These are phyloP conservation scores for Tetracladium maxilliforme DNA, from an alignment of 2,329 filamentous ascomycete species.

Conservation along the genomic window DNA sequence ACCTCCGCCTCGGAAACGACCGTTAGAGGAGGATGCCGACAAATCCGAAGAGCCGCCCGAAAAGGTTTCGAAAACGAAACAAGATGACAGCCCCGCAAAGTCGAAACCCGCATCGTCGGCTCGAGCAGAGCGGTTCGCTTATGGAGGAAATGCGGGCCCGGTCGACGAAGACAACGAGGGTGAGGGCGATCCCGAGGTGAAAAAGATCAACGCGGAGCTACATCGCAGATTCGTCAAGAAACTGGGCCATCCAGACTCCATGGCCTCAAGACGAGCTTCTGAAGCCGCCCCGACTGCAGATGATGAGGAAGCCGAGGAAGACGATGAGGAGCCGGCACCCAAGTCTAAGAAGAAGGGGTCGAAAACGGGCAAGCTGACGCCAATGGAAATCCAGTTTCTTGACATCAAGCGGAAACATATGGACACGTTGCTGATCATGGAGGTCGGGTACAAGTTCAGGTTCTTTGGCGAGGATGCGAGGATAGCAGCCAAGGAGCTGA, in stretches of 20 bases:
- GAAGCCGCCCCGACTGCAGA: constrained; percentile 31
- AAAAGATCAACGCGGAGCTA: constrained; percentile 50
- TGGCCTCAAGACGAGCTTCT: constrained; percentile 46
- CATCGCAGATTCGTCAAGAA: constrained; percentile 83
- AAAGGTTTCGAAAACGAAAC: constrained; percentile 12
- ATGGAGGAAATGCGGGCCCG: constrained; percentile 25
- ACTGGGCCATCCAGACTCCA: constrained; percentile 71
- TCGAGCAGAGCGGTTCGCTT: too few species aligned
- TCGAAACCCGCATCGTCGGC: constrained; percentile 40
- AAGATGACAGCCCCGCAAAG: constrained; percentile 22
- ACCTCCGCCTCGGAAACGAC: too few species aligned
- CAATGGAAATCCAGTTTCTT: constrained; percentile 84
- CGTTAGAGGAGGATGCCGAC: too few species aligned
- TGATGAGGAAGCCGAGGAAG: constrained; percentile 36
- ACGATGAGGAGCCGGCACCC: constrained; percentile 30
- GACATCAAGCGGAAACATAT: constrained; percentile 86
- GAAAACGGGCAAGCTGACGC: constrained; percentile 71
- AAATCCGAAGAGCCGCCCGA: constrained; percentile 1
- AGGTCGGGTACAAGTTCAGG: constrained; percentile 95
- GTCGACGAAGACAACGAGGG: constrained; percentile 21
- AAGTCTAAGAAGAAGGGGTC: constrained; percentile 53
- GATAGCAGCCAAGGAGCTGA: constrained; percentile 74
- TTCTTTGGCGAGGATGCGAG: constrained; percentile 95
- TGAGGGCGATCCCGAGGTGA: constrained; percentile 36
- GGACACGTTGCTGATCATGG: constrained; percentile 81